Evolutionary conservation across 306 rosid species (phyloP), one percentile per base, ranked within the genome.

Genomic region (Canavalia ensiformis): DNA sequence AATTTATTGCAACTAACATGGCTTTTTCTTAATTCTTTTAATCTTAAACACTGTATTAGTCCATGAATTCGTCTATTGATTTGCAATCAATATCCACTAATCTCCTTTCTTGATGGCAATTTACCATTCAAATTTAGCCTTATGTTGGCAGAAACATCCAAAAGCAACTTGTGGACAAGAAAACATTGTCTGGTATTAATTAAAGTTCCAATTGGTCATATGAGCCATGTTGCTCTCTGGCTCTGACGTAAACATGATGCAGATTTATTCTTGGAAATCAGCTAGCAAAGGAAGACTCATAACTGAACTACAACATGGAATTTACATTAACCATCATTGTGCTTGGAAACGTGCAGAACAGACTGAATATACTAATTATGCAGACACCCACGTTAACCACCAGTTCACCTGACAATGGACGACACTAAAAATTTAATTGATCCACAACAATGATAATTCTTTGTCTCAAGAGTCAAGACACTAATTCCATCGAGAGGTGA

Each of bases 271-370:
- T 52, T 9, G 62, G 54, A 66, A 66, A 65, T 58, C 60, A 59
- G 8, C 57, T 45, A 30, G 58, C 4, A 74, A 55, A 81, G 37
- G 2, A 55, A 81, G 37, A 3, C 72, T 81, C 75, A 81, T 81
- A 29, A 81, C 74, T 81, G 80, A 52, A 65, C 5, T 44, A 55
- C 54, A 68, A 81, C 44, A 69, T 47, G 41, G 5, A 68, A 29
- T 68, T 67, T 67, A 46, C 29, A 29, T 10, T 46, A 46, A 29
- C 28, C 74, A 74, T 81, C 69, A 81, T 81, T 74, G 54, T 81
- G 76, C 63, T 81, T 81, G 6, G 75, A 31, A 81, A 74, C 85
- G 85, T 81, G 80, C 76, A 35, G 50, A 69, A 47, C 75, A 69
- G 42, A 30, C 6, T 46, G 58, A 69, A 69, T 29, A 31, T 7